Conservation (phyloP, 805 yeast genomes). For the baker's yeast (Saccharomyces cerevisiae) region DNA sequence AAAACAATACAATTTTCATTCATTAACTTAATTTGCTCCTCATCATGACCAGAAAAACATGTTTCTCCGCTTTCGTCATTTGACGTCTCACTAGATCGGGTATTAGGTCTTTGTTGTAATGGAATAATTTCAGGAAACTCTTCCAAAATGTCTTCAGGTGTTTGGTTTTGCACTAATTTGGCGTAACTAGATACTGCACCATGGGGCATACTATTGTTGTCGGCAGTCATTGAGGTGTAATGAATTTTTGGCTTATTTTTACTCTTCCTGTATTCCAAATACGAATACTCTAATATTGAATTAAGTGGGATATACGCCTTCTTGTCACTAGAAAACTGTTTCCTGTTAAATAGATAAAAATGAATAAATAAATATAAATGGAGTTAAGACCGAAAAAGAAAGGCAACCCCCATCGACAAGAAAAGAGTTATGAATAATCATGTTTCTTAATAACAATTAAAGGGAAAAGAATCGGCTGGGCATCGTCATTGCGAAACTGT, state of each 20-base stretch:
- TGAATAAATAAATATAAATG: background rate
- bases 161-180: constrained; percentile 45
- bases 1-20: constrained; percentile 92
- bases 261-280: background rate
- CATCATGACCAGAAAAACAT: constrained; percentile 74
- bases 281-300: background rate
- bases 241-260: background rate
- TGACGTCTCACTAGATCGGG: constrained; percentile 34
- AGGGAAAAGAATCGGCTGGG: background rate
- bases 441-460: background rate
- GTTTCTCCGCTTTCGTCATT: constrained; percentile 25
- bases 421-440: background rate
- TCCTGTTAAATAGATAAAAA: background rate
- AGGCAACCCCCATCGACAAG: background rate
- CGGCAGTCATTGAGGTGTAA: background rate
- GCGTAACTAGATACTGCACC: constrained; percentile 33
- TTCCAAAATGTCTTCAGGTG: constrained; percentile 41
- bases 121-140: constrained; percentile 66
- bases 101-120: constrained; percentile 49
- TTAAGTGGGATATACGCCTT: background rate
- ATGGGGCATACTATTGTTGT: background rate
- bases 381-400: background rate
- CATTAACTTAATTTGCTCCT: constrained; percentile 90
- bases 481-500: background rate
- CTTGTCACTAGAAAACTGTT: background rate